Percentiles rank a stretch among this genome's conserved stretches.
phyloP scores from a whole-genome alignment of 2,329 filamentous ascomycete genomes.

The Xylaria sp. region DNA sequence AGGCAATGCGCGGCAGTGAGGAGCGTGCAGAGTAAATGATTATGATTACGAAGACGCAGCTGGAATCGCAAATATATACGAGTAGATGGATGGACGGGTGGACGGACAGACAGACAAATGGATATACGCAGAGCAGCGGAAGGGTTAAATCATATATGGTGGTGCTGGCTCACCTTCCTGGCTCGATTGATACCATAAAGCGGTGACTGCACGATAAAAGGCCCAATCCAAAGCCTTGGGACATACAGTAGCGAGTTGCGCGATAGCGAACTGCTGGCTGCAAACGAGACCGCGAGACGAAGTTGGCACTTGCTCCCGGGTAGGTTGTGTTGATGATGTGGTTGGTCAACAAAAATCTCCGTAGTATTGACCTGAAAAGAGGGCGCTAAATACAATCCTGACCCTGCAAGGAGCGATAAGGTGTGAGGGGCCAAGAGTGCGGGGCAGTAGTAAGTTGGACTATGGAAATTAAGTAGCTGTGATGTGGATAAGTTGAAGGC shows the following conservation, averaged over 20 bases:
- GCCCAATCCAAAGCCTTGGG: slow-evolving; percentile 11
- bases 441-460: not conserved
- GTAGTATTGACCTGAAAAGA: not conserved
- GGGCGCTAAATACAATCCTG: slow-evolving; percentile 1
- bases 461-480: not conserved
- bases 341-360: not conserved
- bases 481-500: slow-evolving; percentile 1
- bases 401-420: not conserved
- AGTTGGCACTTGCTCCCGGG: not conserved
- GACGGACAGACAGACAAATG: not conserved
- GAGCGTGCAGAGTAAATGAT: slow-evolving; percentile 21
- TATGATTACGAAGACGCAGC: slow-evolving; percentile 18
- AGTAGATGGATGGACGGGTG: not conserved
- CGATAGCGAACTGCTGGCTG: not conserved
- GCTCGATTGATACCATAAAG: slow-evolving; percentile 32
- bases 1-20: slow-evolving; percentile 18
- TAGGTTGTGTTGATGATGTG: slow-evolving; percentile 8
- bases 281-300: not conserved
- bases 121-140: slow-evolving; percentile 32
- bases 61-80: slow-evolving; percentile 21
- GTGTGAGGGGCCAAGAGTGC: slow-evolving; percentile 3
- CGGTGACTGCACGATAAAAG: slow-evolving; percentile 19
- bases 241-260: slow-evolving; percentile 3
- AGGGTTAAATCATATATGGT: slow-evolving; percentile 40
- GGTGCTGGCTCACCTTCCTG: slow-evolving; percentile 49